A percentile compares a stretch with the other conserved stretches of the same genome.
Conservation (phyloP, 371 early-diverging fungal species). For the Synchytrium microbalum region DNA sequence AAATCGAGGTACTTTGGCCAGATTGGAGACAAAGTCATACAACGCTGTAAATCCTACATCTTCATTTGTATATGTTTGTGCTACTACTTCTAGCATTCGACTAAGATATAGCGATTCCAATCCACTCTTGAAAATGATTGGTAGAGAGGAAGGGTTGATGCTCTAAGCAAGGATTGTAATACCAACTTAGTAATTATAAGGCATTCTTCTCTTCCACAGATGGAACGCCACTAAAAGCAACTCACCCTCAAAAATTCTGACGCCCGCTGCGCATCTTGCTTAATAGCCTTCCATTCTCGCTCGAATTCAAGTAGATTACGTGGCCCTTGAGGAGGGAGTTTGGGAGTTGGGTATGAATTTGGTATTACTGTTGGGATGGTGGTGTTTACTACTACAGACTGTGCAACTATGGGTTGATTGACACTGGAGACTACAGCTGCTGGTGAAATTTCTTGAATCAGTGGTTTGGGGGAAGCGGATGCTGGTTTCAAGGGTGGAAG, state of each 20-base stretch:
- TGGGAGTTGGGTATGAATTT: slow-evolving; percentile 1
- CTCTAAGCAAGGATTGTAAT: background rate
- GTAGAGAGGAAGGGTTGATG: background rate
- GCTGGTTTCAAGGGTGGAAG: background rate
- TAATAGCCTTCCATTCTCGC: slow-evolving; percentile 62
- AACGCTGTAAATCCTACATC: slow-evolving; percentile 34
- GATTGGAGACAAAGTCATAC: slow-evolving; percentile 34
- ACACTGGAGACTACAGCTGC: too few species aligned
- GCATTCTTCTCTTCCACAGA: background rate
- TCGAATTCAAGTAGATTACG: slow-evolving; percentile 64
- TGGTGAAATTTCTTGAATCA: slow-evolving; percentile 4
- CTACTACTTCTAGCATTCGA: background rate
- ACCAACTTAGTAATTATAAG: background rate
- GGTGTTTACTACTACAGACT: too few species aligned
- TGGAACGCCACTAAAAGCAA: background rate
- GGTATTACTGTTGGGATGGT: too few species aligned
- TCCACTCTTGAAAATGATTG: slow-evolving; percentile 4
- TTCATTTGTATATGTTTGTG: slow-evolving; percentile 10
- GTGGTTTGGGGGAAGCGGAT: background rate
- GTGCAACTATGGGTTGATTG: too few species aligned
- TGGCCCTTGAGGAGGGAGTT: slow-evolving; percentile 24
- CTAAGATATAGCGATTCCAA: background rate
- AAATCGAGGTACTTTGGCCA: slow-evolving; percentile 53
- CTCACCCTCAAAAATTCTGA: slow-evolving; percentile 63
- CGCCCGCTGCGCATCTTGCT: slow-evolving; percentile 39